Evolutionary conservation across 371 early-diverging fungal species (phyloP).

Genomic region (Mortierella polycephala): DNA sequence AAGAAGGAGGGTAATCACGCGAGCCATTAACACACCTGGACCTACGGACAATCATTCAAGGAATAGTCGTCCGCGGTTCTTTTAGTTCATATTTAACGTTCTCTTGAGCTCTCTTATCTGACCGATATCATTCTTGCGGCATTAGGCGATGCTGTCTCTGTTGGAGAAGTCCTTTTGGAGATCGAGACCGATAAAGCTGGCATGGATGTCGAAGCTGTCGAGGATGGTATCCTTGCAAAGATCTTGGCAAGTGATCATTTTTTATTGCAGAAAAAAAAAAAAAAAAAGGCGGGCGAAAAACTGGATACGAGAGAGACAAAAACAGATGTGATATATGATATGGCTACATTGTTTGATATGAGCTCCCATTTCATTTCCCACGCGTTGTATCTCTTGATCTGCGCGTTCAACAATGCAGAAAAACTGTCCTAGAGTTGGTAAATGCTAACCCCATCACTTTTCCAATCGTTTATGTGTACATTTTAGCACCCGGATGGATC

Average conservation of each 20-base stretch:
- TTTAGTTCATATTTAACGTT: neutral
- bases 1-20: constrained; percentile 76
- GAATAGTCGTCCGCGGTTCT: neutral
- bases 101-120: no score
- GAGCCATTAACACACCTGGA: no score
- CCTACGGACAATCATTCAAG: no score
- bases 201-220: constrained; percentile 96
- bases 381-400: neutral
- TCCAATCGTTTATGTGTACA: constrained; percentile 12
- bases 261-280: neutral
- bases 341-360: neutral
- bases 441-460: neutral
- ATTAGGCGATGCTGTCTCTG: constrained; percentile 82
- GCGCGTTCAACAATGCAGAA: neutral
- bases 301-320: no score
- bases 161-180: constrained; percentile 92
- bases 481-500: constrained; percentile 66
- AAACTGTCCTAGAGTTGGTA: no score
- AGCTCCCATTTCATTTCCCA: constrained; percentile 3
- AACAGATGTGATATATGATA: neutral
- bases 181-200: constrained; percentile 98
- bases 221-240: constrained; percentile 95
- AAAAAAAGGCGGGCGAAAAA: neutral
- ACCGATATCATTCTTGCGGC: no score
- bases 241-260: constrained; percentile 69